Evolutionary conservation across 257 asterid species (phyloP), one percentile per base, ranked within the genome.

Genomic region (Osmanthus fragrans): DNA sequence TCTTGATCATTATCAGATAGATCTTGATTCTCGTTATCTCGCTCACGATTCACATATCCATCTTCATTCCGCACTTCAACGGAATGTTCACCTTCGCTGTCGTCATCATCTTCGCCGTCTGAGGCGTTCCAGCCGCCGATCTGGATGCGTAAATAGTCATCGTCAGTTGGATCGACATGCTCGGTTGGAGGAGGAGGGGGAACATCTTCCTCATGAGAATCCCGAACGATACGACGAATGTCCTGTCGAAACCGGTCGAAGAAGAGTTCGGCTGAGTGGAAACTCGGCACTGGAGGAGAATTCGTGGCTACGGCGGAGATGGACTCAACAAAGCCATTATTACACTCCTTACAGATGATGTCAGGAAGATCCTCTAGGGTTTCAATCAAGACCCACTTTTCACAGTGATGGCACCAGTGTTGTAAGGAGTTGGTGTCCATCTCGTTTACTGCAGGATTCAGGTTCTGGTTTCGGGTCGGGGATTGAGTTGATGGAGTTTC

Each of bases 371-470:
- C 95, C 19, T 92, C 80, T 30, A 87, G 83, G 86, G 91, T 87
- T 81, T 94, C 97, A 76, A 89, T 79, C 25, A 91, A 77, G 25
- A 94, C 98, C 79, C 92, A 96, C 83, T 87, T 91, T 79, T 94
- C 87, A 85, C 98, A 94, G 86, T 82, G 87, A 87, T 94, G 86
- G 87, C 99, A 94, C 99, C 99, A 94, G 88, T 91, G 83, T 40
- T 85, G 88, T 5, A 81, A 25, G 34, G 84, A 66, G 5, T 77
- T 86, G 3, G 82, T 81, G 73, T 83, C 90, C 73, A 85, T 69
- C 73, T 56, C 86, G 54, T 45, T 45, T 45, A 0, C 54, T 15
- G 54, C 54, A 13, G 77, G 88, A 0, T 25, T 75, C 77, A 23
- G 79, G n/a, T 3, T 1, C 64, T 65, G 79, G 58, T 72, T 11